Base-by-base conservation (phyloP, 805 yeast species). In the Metschnikowia peoriensis region DNA sequence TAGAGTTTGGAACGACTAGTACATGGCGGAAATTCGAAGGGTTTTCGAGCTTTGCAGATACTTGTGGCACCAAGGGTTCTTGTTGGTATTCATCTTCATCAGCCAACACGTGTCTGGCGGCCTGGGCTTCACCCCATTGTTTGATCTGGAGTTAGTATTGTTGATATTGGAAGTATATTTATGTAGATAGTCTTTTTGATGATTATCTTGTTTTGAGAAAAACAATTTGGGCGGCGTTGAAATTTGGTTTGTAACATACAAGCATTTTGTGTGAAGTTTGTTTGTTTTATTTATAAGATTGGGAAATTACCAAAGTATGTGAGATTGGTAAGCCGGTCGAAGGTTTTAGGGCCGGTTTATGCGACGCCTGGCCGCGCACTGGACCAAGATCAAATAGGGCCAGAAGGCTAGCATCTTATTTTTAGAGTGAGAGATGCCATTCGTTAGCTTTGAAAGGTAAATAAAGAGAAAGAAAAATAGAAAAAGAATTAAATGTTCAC, bases 31-130 rank as follows among this genome's bases (percentile, higher is more conserved):
- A 38, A 11, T 17, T 12, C 3, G 37, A n/a, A n/a, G 44, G 14
- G 11, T 32, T 43, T 11, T 47, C 27, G 4, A 54, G 29, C 22
- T 27, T 27, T 11, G 39, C 39, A 4, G 44, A 28, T 14, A 45
- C 40, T 7, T 39, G 47, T 9, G 58, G 69, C 52, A 49, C 54
- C 44, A 49, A 46, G 1, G 68, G 66, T 35, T 47, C 50, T n/a
- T 59, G 57, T 12, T 52, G 57, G 8, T 54, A 56, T 16, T 62
- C 68, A 37, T 64, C 67, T 9, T 70, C 77, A 44, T 79, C 82
- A 43, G 77, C 80, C 28, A 82, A 61, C 8, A 74, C 56, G 62
- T 83, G 85, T 54, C 86, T 77, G 16, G 82, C 78, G n/a, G 76
- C 67, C 35, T 75, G 77, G 44, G 66, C 60, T 39, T 78, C 83